Base-by-base conservation (phyloP, 1,284 basidiomycete species). In the Chondrostereum purpureum region DNA sequence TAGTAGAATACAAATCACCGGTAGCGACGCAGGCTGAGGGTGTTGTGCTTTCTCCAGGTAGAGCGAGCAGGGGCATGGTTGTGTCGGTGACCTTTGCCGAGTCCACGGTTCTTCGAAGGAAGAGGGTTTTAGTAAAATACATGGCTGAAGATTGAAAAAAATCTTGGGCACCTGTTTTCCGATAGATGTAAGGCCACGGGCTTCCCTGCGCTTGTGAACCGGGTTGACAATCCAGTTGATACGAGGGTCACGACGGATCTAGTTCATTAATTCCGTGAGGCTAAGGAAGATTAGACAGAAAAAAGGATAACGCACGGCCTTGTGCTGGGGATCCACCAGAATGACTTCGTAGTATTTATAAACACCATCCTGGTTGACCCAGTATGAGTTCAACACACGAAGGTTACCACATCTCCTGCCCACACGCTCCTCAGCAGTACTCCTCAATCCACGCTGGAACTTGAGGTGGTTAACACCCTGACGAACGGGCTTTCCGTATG, bases 381-480 rank as follows among this genome's bases (percentile, higher is more conserved):
- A 98, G 83, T 99, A 99, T 48, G 94, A 98, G 80, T 97, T 94
- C 59, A 94, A 69, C 49, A 99, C 94, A 50, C 95, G 84, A 60
- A 99, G 72, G 72, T 98, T 97, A 47, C 92, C 92, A 66, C 95
- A 99, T 60, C 95, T 84, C 63, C 83, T 85, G 52, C 93, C 96
- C 55, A 99, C 93, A 68, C 96, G 91, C 79, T 99, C 96, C 77
- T 99, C 96, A 46, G 96, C 96, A 48, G 88, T 88, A 59, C 88
- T 87, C 66, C 90, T 83, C 62, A 98, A 77, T 52, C 93, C 85
- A 57, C 95, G 86, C 73, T 97, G 93, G 79, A 81, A 92, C 77
- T 99, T 99, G 73, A 99, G 83, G 68, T 99, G 94, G 80, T 95
- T 98, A 64, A 99, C 89, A 88, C 96, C 96, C 78, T 99, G 96